These are phyloP conservation scores for Chaetomium tenue DNA, from an alignment of 495 filamentous ascomycete species.

Conservation along the genomic window DNA sequence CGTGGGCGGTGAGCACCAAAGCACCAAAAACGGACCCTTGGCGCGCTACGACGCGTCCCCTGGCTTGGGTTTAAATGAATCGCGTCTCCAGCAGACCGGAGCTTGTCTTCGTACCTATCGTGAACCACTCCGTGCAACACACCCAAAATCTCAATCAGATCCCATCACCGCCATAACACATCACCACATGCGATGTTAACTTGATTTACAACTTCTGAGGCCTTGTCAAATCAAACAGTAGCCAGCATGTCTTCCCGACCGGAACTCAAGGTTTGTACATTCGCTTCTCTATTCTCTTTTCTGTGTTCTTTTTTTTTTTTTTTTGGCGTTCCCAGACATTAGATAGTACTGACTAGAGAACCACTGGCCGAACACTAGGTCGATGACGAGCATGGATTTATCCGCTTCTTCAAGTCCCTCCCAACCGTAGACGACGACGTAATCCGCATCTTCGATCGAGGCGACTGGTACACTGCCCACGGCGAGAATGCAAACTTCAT, in stretches of 20 bases:
- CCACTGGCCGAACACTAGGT: conserved; percentile 52
- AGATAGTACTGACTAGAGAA: conserved; percentile 21
- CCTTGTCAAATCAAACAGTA: background rate
- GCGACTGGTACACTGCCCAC: conserved; percentile 93
- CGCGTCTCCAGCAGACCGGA: conserved; percentile 26
- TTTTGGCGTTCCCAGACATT: background rate
- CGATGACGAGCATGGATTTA: conserved; percentile 95
- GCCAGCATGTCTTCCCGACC: conserved; percentile 80
- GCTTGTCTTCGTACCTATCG: background rate
- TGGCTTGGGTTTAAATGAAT: conserved; percentile 25
- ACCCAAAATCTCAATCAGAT: background rate
- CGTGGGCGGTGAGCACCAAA: conserved; percentile 12
- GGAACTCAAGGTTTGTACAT: conserved; percentile 70
- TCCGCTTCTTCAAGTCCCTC: conserved; percentile 85
- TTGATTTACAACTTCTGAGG: background rate
- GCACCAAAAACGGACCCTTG: background rate
- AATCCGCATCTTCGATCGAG: conserved; percentile 88
- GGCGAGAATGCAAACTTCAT: conserved; percentile 92
- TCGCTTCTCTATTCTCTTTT: background rate
- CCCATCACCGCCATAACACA: too few relatives aligned
- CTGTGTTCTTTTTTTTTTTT: background rate
- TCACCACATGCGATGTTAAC: conserved; percentile 5
- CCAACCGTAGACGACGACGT: conserved; percentile 65
- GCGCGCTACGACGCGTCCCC: conserved; percentile 25
- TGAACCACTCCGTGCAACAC: background rate